A percentile compares a stretch with the other conserved stretches of the same genome.
Conservation (phyloP, 2,329 filamentous ascomycete genomes). For the Thelonectria olida region DNA sequence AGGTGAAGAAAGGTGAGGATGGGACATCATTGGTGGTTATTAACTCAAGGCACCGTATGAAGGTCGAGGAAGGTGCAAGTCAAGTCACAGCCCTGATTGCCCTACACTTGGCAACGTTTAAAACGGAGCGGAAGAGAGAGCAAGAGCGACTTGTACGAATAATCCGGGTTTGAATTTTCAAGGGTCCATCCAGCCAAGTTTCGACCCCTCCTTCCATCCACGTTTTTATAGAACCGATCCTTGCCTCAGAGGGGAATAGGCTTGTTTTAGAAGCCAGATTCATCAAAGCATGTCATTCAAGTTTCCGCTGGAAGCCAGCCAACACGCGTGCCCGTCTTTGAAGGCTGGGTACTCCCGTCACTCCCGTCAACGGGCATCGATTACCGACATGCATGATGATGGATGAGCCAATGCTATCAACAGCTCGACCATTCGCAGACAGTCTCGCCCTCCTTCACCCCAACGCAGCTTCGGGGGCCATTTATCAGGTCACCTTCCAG, state of each 20-base stretch:
- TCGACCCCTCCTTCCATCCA: background rate
- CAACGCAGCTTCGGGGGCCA: background rate
- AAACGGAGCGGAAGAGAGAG: background rate
- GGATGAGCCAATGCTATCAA: background rate
- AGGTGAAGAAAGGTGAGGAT: background rate
- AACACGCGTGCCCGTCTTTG: background rate
- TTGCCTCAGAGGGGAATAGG: background rate
- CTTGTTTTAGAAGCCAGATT: background rate
- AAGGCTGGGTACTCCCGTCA: background rate
- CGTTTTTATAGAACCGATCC: background rate
- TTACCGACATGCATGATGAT: background rate
- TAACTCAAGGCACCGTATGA: no score
- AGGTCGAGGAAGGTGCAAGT: background rate
- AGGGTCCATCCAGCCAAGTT: constrained; percentile 2
- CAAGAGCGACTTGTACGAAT: background rate
- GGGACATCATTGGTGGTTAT: background rate
- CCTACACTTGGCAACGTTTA: background rate
- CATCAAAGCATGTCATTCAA: background rate
- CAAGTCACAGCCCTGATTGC: no score
- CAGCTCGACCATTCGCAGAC: no score
- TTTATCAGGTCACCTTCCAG: background rate
- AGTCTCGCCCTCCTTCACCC: no score
- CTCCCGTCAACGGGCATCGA: background rate
- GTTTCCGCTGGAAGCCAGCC: background rate
- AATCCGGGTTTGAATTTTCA: background rate